A percentile compares a stretch with the other conserved stretches of the same genome.
Conservation (phyloP, 2,329 filamentous ascomycete species). For the Triangularia setosa region DNA sequence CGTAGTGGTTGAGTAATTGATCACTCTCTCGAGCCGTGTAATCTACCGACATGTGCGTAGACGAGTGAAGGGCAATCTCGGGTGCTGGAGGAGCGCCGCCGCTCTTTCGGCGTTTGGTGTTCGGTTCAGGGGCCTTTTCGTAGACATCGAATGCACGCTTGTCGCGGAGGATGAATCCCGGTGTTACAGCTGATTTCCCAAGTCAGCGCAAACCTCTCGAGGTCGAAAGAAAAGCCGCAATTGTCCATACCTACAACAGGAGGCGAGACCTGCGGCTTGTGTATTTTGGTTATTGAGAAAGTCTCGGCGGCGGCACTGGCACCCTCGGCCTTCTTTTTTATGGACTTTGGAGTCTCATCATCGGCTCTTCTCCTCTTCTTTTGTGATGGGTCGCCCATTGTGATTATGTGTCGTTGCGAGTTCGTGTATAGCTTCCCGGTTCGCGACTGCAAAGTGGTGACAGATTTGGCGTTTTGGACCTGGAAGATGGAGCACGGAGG, state of each 20-base stretch:
- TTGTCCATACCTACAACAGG: constrained; percentile 32
- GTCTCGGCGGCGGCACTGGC: constrained; percentile 11
- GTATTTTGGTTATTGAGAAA: constrained; percentile 24
- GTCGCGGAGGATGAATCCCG: constrained; percentile 37
- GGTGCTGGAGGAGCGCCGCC: constrained; percentile 31
- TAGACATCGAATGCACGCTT: constrained; percentile 47
- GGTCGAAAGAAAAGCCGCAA: neutral
- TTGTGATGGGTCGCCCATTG: constrained; percentile 20
- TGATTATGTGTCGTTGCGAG: constrained; percentile 1
- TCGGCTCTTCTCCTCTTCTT: constrained; percentile 23
- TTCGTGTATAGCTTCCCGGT: neutral
- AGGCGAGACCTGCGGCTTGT: constrained; percentile 25
- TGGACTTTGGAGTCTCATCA: constrained; percentile 14
- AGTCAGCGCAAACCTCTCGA: neutral
- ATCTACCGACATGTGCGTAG: constrained; percentile 53
- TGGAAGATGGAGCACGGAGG: neutral
- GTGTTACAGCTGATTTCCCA: constrained; percentile 35
- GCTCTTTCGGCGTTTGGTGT: constrained; percentile 29
- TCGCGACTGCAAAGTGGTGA: neutral
- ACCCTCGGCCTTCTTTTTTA: constrained; percentile 20
- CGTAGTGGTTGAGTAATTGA: constrained; percentile 56
- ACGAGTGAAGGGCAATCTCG: constrained; percentile 56
- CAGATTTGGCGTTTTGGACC: neutral
- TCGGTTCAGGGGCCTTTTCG: constrained; percentile 40
- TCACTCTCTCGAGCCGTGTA: constrained; percentile 55